These are phyloP conservation scores for Trichoderma endophyticum DNA, from an alignment of 2,329 filamentous ascomycete species.

Conservation along the genomic window DNA sequence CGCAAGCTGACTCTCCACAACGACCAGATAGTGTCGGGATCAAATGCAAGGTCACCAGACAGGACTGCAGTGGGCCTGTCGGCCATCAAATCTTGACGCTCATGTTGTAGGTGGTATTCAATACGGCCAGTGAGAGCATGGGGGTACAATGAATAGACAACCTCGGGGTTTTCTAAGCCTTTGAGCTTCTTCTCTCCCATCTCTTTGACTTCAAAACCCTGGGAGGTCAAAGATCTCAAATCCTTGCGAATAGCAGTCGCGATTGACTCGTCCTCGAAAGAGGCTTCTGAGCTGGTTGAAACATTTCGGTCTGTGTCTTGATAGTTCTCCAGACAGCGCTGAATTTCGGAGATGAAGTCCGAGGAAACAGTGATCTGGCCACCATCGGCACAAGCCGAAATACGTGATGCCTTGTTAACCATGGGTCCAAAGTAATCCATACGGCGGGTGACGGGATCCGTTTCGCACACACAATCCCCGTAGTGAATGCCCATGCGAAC, in stretches of 20 bases:
- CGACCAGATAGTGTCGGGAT: constrained; percentile 81
- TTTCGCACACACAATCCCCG: constrained; percentile 90
- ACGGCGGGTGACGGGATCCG: constrained; percentile 90
- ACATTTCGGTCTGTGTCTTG: constrained; percentile 75
- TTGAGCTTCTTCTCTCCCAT: constrained; percentile 94
- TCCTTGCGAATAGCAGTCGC: constrained; percentile 81
- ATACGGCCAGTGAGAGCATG: constrained; percentile 81
- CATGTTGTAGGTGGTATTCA: constrained; percentile 59
- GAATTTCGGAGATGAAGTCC: constrained; percentile 95
- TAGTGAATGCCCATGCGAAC: constrained; percentile 98
- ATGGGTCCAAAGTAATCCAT: constrained; percentile 99
- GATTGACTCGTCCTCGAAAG: constrained; percentile 69
- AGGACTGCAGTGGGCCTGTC: constrained; percentile 61
- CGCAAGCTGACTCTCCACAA: constrained; percentile 86
- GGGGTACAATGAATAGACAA: constrained; percentile 92
- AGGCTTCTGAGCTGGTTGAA: constrained; percentile 64
- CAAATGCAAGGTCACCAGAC: constrained; percentile 66
- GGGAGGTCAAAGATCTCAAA: constrained; percentile 77
- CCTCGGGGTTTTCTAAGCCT: constrained; percentile 94
- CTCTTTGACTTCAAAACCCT: constrained; percentile 96
- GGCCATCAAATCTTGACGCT: constrained; percentile 42
- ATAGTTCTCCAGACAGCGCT: constrained; percentile 83
- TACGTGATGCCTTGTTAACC: constrained; percentile 95
- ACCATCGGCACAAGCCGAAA: constrained; percentile 90
- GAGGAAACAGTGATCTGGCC: constrained; percentile 96